Evolutionary conservation across 2,329 filamentous ascomycete genomes (phyloP).

Genomic region (Zopfia rhizophila): DNA sequence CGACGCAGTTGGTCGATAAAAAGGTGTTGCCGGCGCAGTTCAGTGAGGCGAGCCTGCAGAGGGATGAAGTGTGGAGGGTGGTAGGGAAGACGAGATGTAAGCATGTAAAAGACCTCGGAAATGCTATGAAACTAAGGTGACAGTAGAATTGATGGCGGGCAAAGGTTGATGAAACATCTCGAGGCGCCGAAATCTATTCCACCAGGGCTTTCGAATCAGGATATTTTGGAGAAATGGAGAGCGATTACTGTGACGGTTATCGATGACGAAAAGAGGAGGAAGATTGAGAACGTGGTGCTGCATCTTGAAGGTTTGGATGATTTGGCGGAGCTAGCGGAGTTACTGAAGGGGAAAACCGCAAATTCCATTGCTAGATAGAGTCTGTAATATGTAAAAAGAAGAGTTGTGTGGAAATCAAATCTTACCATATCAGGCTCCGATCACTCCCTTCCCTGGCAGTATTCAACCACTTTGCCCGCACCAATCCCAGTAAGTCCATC

Average conservation of each 20-base stretch:
- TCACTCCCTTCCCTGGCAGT: slow-evolving; percentile 44
- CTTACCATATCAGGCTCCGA: no score
- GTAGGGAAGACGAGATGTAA: slow-evolving; percentile 41
- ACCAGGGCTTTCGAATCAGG: slow-evolving; percentile 48
- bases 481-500: slow-evolving; percentile 72
- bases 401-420: no score
- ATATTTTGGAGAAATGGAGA: slow-evolving; percentile 51
- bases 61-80: slow-evolving; percentile 50
- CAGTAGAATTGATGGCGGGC: slow-evolving; percentile 36
- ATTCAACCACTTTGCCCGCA: slow-evolving; percentile 54
- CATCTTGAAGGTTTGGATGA: slow-evolving; percentile 38
- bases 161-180: slow-evolving; percentile 23
- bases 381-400: no score
- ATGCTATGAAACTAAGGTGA: slow-evolving; percentile 21
- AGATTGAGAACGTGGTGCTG: slow-evolving; percentile 46
- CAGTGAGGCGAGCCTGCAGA: slow-evolving; percentile 40
- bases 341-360: slow-evolving; percentile 8
- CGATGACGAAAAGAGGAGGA: slow-evolving; percentile 34
- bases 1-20: slow-evolving; percentile 51
- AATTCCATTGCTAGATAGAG: no score
- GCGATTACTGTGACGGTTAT: slow-evolving; percentile 42
- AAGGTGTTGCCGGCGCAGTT: slow-evolving; percentile 50
- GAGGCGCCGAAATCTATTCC: slow-evolving; percentile 43
- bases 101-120: slow-evolving; percentile 7
- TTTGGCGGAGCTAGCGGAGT: slow-evolving; percentile 19